Evolutionary conservation across 129 eudicot species (phyloP).

Genomic region (Flaveria sonorensis): DNA sequence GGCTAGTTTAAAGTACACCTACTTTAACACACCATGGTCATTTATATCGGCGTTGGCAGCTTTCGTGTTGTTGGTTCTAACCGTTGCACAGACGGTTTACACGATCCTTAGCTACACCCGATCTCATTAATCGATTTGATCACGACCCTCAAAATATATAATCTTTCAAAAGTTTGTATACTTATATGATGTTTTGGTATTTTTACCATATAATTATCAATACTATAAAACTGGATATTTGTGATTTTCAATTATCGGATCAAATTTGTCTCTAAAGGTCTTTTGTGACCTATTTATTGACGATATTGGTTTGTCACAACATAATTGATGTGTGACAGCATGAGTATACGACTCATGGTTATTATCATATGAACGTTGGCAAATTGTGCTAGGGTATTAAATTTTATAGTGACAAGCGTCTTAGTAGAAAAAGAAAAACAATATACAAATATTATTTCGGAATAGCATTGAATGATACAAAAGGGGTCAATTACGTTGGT

Average conservation of each 20-base stretch:
- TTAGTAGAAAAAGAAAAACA: neutral
- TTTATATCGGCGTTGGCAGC: slow-evolving; percentile 81
- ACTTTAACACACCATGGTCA: slow-evolving; percentile 81
- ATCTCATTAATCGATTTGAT: slow-evolving; percentile 17
- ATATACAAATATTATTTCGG: neutral
- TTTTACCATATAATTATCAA: neutral
- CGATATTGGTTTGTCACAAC: neutral
- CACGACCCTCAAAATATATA: neutral
- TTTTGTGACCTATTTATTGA: no score
- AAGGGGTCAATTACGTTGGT: neutral
- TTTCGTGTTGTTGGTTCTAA: slow-evolving; percentile 53
- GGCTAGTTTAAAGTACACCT: slow-evolving; percentile 76
- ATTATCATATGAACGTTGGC: neutral
- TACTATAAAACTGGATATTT: no score
- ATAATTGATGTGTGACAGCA: neutral
- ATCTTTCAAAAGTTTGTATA: neutral
- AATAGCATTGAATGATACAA: neutral
- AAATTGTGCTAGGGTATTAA: neutral
- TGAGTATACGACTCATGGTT: neutral
- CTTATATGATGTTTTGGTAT: neutral
- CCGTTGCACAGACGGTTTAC: slow-evolving; percentile 60
- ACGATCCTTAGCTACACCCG: slow-evolving; percentile 49
- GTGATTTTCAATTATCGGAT: no score
- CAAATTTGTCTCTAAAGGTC: no score
- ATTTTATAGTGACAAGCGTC: neutral